Percentiles rank a stretch among this genome's conserved stretches.
Conservation (phyloP, 2,329 filamentous ascomycete genomes). For the Aspergillus sp. region DNA sequence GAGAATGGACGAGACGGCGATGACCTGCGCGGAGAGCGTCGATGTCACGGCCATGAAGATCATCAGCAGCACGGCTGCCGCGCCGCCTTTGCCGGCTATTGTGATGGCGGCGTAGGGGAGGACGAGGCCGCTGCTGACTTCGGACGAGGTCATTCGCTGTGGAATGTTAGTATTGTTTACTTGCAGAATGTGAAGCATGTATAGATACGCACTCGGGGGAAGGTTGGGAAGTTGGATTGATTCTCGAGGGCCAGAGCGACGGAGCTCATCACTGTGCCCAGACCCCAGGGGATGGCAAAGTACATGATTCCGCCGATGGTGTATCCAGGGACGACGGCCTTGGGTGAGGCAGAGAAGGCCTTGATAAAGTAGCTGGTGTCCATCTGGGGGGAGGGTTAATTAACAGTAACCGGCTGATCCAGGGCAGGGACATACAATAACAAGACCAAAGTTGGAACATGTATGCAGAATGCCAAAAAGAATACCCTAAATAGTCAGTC, state of each 20-base stretch:
- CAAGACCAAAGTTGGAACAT: conserved; percentile 53
- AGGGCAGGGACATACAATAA: conserved; percentile 38
- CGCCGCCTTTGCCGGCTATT: conserved; percentile 14
- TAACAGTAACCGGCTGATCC: not conserved
- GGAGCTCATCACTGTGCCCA: conserved; percentile 54
- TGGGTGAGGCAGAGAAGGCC: conserved; percentile 50
- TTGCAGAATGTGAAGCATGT: not conserved
- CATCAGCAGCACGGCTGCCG: not conserved
- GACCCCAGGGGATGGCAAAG: conserved; percentile 54
- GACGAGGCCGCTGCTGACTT: conserved; percentile 39
- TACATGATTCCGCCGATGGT: conserved; percentile 54
- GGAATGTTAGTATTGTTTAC: not conserved
- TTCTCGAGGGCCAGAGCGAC: conserved; percentile 51
- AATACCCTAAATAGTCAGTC: conserved; percentile 40
- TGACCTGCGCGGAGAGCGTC: not conserved
- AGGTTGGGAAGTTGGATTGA: conserved; percentile 54
- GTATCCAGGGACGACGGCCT: conserved; percentile 54
- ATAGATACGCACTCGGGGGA: conserved; percentile 40
- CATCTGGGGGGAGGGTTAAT: conserved; percentile 42
- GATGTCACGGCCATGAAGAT: not conserved
- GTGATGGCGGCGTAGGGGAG: conserved; percentile 41
- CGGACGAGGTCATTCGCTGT: conserved; percentile 37
- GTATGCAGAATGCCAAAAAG: conserved; percentile 53
- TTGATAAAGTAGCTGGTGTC: conserved; percentile 57
- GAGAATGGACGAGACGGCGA: not conserved